These are phyloP conservation scores for Trypanosoma mega DNA, from an alignment of 208 protist species.

Conservation along the genomic window DNA sequence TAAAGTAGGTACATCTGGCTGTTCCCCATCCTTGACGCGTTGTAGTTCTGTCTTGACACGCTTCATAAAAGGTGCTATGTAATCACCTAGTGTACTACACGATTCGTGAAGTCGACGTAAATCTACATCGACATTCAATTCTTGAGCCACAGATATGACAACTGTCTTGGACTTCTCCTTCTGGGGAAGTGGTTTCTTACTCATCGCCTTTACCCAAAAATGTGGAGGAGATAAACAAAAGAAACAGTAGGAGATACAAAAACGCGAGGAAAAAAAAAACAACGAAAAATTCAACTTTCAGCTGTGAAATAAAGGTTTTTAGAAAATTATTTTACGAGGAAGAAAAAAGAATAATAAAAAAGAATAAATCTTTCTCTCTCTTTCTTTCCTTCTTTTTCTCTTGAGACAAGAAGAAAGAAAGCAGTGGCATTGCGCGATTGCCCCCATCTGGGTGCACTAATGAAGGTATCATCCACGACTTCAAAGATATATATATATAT, in stretches of 20 bases:
- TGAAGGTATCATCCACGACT: no score
- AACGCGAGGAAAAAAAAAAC: not conserved
- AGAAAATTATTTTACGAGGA: slow-evolving; percentile 5
- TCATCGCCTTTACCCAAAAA: slow-evolving; percentile 11
- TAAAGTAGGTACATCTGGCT: slow-evolving; percentile 64
- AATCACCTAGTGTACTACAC: slow-evolving; percentile 47
- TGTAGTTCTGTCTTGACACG: slow-evolving; percentile 62
- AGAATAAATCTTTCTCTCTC: no score
- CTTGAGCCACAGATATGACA: slow-evolving; percentile 48
- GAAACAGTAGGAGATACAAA: not conserved
- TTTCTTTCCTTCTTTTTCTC: no score
- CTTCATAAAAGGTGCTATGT: slow-evolving; percentile 65
- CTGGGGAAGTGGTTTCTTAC: slow-evolving; percentile 31
- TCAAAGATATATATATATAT: no score
- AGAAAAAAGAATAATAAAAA: slow-evolving; percentile 27
- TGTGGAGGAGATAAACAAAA: not conserved
- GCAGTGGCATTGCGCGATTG: no score
- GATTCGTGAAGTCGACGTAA: slow-evolving; percentile 62
- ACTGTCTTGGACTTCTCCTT: slow-evolving; percentile 43
- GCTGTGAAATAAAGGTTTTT: no score
- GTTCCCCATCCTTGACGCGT: slow-evolving; percentile 81
- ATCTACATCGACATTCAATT: slow-evolving; percentile 77
- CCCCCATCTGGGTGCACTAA: no score
- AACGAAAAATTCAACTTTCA: no score
- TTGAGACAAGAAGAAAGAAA: not conserved